These are phyloP conservation scores for Blepharisma undulans DNA, from an alignment of 169 alveolate species.

Conservation along the genomic window DNA sequence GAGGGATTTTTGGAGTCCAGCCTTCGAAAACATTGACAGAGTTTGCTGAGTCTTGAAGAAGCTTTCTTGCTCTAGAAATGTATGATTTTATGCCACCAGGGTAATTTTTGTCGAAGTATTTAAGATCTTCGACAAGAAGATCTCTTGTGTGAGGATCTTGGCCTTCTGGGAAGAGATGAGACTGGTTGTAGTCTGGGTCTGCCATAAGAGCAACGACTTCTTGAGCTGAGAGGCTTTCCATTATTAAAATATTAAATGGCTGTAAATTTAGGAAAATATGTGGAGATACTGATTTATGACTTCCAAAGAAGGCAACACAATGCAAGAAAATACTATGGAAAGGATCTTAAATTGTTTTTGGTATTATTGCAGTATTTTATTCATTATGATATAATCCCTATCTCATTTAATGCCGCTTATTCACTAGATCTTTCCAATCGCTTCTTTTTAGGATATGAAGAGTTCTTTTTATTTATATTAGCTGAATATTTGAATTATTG, in stretches of 20 bases:
- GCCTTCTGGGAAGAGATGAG: neutral
- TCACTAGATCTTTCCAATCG: too few species aligned
- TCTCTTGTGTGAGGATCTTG: neutral
- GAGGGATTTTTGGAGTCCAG: conserved; percentile 78
- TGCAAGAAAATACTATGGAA: neutral
- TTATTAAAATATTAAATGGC: neutral
- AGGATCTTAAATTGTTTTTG: too few species aligned
- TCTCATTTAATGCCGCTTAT: too few species aligned
- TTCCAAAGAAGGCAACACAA: neutral
- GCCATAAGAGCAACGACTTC: neutral
- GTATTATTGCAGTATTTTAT: too few species aligned
- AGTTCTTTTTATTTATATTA: too few species aligned
- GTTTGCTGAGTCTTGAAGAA: conserved; percentile 79
- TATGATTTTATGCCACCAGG: conserved; percentile 89
- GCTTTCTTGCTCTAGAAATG: conserved; percentile 81
- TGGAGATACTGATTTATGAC: neutral
- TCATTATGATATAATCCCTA: too few species aligned
- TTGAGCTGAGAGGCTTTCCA: neutral
- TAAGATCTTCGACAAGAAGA: conserved; percentile 55
- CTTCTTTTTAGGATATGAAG: too few species aligned
- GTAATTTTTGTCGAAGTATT: conserved; percentile 65
- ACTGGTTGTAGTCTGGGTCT: neutral
- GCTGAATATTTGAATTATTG: too few species aligned
- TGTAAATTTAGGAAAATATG: neutral
- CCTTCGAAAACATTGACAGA: conserved; percentile 89